Evolutionary conservation across 768 basidiomycete species (phyloP).

Genomic region (Infundibulicybe gibba): DNA sequence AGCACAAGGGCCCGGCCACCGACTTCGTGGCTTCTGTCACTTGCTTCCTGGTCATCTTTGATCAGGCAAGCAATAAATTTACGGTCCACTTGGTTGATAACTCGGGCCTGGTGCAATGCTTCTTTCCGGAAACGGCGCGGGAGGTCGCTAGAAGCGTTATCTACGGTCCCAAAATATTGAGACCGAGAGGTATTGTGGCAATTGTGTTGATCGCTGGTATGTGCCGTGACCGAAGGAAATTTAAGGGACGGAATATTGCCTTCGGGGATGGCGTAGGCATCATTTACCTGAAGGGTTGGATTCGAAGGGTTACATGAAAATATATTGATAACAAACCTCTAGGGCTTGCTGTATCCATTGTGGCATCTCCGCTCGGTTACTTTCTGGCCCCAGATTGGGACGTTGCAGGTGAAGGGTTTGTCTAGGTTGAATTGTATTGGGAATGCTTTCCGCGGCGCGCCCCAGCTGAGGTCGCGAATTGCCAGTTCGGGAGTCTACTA

Average conservation of each 20-base stretch:
- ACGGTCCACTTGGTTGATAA: slow-evolving; percentile 83
- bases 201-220: slow-evolving; percentile 4
- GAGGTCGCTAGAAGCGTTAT: slow-evolving; percentile 8
- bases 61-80: slow-evolving; percentile 87
- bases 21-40: slow-evolving; percentile 4
- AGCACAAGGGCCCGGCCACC: slow-evolving; percentile 51
- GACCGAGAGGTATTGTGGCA: slow-evolving; percentile 5
- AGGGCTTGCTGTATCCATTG: slow-evolving; percentile 65
- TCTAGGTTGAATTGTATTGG: too few species aligned
- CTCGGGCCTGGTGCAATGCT: slow-evolving; percentile 51
- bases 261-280: slow-evolving; percentile 47
- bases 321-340: slow-evolving; percentile 25
- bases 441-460: neutral
- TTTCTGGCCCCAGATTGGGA: too few species aligned
- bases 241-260: slow-evolving; percentile 38
- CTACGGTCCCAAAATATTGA: slow-evolving; percentile 1
- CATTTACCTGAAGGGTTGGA: slow-evolving; percentile 41
- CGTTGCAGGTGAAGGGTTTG: too few species aligned
- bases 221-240: slow-evolving; percentile 11
- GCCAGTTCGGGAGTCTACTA: slow-evolving; percentile 67
- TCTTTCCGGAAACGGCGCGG: slow-evolving; percentile 43
- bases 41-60: slow-evolving; percentile 10
- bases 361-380: slow-evolving; percentile 29
- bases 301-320: neutral
- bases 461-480: slow-evolving; percentile 47